These are phyloP conservation scores for Albophoma yamanashiensis DNA, from an alignment of 2,329 filamentous ascomycete species.

Conservation along the genomic window DNA sequence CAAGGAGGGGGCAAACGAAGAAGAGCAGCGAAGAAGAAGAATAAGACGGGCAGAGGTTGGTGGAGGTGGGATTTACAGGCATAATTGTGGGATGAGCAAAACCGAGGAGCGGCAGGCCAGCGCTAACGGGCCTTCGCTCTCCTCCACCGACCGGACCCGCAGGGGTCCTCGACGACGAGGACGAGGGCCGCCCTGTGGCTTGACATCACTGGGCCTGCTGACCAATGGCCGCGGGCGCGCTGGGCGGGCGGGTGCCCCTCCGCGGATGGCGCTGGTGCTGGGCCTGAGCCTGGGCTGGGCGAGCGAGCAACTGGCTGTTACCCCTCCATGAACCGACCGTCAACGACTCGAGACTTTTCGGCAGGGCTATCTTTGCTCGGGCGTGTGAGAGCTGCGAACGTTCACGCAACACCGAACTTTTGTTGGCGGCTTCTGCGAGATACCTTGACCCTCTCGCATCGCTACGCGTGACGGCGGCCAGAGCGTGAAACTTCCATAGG, in stretches of 20 bases:
- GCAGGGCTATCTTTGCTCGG: neutral
- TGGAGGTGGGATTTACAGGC: neutral
- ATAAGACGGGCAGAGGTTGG: neutral
- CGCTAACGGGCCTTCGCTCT: neutral
- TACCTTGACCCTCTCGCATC: too few relatives aligned
- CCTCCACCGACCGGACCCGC: neutral
- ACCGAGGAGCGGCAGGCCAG: neutral
- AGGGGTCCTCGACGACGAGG: neutral
- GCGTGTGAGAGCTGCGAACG: too few relatives aligned
- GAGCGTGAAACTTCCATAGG: neutral
- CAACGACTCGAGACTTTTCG: neutral
- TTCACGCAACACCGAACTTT: neutral
- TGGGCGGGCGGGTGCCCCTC: neutral
- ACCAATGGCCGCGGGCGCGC: neutral
- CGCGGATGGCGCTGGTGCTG: too few relatives aligned
- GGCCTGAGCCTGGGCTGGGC: too few relatives aligned
- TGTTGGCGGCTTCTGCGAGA: neutral
- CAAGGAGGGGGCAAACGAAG: neutral
- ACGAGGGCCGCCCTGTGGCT: neutral
- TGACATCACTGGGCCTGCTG: neutral
- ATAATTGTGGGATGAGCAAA: slow-evolving; percentile 1
- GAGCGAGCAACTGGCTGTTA: too few relatives aligned
- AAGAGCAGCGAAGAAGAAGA: neutral
- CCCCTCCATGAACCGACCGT: too few relatives aligned
- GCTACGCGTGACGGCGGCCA: neutral